Evolutionary conservation across 2,329 filamentous ascomycete genomes (phyloP).

Genomic region (Colletotrichum falcatum): DNA sequence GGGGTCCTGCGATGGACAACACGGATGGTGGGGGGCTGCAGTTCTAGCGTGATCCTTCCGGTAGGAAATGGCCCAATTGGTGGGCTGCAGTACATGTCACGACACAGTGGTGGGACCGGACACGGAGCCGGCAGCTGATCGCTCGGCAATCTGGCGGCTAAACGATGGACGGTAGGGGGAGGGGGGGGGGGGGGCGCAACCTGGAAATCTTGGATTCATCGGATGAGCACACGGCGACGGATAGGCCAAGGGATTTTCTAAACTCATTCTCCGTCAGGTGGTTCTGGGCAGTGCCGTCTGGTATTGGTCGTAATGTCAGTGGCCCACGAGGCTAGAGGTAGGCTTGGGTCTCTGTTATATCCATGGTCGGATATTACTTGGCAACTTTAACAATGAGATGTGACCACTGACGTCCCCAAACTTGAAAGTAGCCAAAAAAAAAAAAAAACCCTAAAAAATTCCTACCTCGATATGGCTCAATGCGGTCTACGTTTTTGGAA

Average conservation of each 20-base stretch:
- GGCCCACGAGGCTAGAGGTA: not conserved
- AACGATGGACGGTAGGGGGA: not conserved
- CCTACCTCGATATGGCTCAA: no score
- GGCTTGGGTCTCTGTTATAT: not conserved
- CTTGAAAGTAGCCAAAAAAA: no score
- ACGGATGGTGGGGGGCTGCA: constrained; percentile 1
- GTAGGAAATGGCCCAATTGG: not conserved
- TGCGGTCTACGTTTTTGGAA: no score
- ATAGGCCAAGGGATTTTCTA: not conserved
- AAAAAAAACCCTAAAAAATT: no score
- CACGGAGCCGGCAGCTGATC: constrained; percentile 41
- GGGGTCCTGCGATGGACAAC: constrained; percentile 3
- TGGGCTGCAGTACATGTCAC: not conserved
- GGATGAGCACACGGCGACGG: not conserved
- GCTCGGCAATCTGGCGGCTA: not conserved
- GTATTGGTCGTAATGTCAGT: not conserved
- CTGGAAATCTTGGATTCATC: not conserved
- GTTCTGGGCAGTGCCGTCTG: not conserved
- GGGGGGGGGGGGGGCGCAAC: no score
- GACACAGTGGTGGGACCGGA: constrained; percentile 26
- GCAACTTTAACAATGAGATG: not conserved
- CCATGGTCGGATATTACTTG: not conserved
- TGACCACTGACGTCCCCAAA: not conserved
- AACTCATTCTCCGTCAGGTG: no score
- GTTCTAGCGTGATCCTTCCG: constrained; percentile 13